Evolutionary conservation across 495 filamentous ascomycete species (phyloP).

Genomic region (Pseudotulostoma volvatum): DNA sequence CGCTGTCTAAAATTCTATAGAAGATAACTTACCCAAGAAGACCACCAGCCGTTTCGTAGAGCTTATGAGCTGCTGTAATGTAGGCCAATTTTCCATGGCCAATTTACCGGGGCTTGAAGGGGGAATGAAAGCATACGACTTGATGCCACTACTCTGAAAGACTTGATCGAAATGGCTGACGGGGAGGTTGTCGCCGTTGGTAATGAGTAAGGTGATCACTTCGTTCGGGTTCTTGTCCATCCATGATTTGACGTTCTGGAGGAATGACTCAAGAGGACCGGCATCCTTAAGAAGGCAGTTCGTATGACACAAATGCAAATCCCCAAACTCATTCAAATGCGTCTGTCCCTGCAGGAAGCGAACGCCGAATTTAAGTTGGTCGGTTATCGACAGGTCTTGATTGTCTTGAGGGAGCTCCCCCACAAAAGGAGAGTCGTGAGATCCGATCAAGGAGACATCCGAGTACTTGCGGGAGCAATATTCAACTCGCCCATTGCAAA

Average conservation of each 20-base stretch:
- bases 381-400: slow-evolving; percentile 48
- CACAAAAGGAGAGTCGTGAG: slow-evolving; percentile 55
- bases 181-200: slow-evolving; percentile 43
- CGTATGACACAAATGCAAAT: slow-evolving; percentile 49
- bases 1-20: too few species aligned
- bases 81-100: slow-evolving; percentile 40
- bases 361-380: slow-evolving; percentile 49
- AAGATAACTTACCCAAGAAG: slow-evolving; percentile 33
- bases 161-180: slow-evolving; percentile 33
- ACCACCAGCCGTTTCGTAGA: slow-evolving; percentile 43
- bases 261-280: slow-evolving; percentile 39
- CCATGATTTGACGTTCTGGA: slow-evolving; percentile 44
- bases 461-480: slow-evolving; percentile 46
- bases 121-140: slow-evolving; percentile 41
- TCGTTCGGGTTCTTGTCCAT: slow-evolving; percentile 48
- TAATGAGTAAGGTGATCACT: slow-evolving; percentile 52
- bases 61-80: slow-evolving; percentile 42
- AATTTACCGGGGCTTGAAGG: slow-evolving; percentile 12
- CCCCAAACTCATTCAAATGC: slow-evolving; percentile 32
- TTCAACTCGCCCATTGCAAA: slow-evolving; percentile 50
- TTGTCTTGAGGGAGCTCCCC: slow-evolving; percentile 43
- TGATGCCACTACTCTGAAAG: slow-evolving; percentile 38
- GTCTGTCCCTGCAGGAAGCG: slow-evolving; percentile 56
- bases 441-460: slow-evolving; percentile 50
- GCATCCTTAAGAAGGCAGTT: slow-evolving; percentile 47